Evolutionary conservation across 257 asterid genomes (phyloP).

Genomic region (Linaria vulgaris): DNA sequence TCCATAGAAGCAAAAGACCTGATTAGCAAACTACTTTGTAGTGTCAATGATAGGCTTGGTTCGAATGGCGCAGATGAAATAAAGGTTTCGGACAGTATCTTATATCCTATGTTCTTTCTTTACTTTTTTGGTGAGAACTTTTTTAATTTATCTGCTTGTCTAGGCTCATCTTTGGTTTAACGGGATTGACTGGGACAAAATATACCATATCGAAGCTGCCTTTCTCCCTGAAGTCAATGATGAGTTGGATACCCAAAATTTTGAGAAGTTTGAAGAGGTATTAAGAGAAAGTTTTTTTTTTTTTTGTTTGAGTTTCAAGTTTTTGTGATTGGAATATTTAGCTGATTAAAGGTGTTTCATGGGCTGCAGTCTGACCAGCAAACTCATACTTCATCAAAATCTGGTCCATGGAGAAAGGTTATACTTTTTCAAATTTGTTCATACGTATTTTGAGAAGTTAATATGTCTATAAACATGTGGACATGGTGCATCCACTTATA

Average conservation of each 20-base stretch:
- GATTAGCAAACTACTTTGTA: conserved; percentile 79
- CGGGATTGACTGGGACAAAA: conserved; percentile 75
- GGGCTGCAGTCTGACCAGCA: conserved; percentile 65
- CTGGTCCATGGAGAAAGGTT: conserved; percentile 99
- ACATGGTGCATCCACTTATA: not conserved
- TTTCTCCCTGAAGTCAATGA: conserved; percentile 91
- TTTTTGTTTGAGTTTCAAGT: conserved; percentile 4
- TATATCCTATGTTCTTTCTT: conserved; percentile 37
- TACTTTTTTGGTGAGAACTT: conserved; percentile 28
- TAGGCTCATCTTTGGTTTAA: conserved; percentile 88
- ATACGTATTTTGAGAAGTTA: conserved; percentile 9
- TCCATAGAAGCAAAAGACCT: conserved; percentile 81
- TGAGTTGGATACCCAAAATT: conserved; percentile 94
- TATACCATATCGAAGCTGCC: conserved; percentile 87
- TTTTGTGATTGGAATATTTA: conserved; percentile 20
- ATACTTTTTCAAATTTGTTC: conserved; percentile 24
- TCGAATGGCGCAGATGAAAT: conserved; percentile 84
- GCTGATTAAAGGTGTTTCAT: conserved; percentile 26
- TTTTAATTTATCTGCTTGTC: conserved; percentile 29
- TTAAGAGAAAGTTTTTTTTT: conserved; percentile 3
- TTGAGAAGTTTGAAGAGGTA: conserved; percentile 96
- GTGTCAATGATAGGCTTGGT: conserved; percentile 85
- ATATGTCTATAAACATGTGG: not conserved
- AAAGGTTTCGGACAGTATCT: conserved; percentile 73
- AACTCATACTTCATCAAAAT: conserved; percentile 57